A percentile compares a stretch with the other conserved stretches of the same genome.
Conservation (phyloP, 2,329 filamentous ascomycete genomes). For the Knoxdaviesia proteae region DNA sequence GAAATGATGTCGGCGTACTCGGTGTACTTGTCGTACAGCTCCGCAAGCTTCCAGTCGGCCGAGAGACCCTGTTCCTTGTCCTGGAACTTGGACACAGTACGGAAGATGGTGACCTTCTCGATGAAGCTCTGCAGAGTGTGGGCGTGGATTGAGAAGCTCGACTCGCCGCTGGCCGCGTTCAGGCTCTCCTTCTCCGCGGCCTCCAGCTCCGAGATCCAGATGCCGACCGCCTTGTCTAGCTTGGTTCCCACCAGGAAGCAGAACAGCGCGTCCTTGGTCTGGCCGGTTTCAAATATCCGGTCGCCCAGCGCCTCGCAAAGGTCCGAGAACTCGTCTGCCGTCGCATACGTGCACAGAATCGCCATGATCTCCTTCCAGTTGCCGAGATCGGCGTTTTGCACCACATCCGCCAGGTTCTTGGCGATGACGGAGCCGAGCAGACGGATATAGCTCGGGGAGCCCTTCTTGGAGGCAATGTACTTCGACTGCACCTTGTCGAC, state of each 20-base stretch:
- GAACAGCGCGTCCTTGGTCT: slow-evolving; percentile 81
- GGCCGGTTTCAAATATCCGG: slow-evolving; percentile 57
- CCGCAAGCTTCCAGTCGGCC: slow-evolving; percentile 71
- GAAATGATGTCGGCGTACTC: slow-evolving; percentile 95
- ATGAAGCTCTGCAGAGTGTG: slow-evolving; percentile 80
- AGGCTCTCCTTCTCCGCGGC: slow-evolving; percentile 62
- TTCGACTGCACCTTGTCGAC: slow-evolving; percentile 85
- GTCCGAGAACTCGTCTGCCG: slow-evolving; percentile 77
- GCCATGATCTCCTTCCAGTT: slow-evolving; percentile 98
- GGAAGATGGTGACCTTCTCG: slow-evolving; percentile 95
- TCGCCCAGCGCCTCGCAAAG: slow-evolving; percentile 91
- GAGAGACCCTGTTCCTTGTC: slow-evolving; percentile 52
- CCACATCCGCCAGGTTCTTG: slow-evolving; percentile 95
- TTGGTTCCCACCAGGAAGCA: slow-evolving; percentile 93
- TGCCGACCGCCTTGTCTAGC: slow-evolving; percentile 85
- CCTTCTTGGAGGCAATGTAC: slow-evolving; percentile 67
- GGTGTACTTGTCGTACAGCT: slow-evolving; percentile 83
- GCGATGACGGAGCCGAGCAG: slow-evolving; percentile 78
- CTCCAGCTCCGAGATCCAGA: slow-evolving; percentile 80
- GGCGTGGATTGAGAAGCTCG: slow-evolving; percentile 80
- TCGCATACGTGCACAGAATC: slow-evolving; percentile 83
- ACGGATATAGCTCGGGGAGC: slow-evolving; percentile 77
- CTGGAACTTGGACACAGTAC: slow-evolving; percentile 77
- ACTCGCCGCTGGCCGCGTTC: slow-evolving; percentile 48
- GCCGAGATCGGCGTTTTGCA: slow-evolving; percentile 79